Conservation (phyloP, 2,329 filamentous ascomycete species). For the Madurella fahalii region DNA sequence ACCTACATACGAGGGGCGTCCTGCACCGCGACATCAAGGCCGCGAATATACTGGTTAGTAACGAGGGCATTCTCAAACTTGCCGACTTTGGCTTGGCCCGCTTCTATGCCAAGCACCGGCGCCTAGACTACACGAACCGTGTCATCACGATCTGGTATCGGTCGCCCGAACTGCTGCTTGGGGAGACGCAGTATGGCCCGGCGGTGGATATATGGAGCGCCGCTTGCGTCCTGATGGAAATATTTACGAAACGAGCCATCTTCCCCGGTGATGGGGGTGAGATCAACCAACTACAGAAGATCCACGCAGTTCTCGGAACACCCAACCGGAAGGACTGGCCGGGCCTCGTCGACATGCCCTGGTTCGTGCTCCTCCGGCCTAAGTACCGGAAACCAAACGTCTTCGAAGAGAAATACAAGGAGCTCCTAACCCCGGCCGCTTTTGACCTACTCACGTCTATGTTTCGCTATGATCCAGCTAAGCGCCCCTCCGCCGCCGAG, state of each 20-base stretch:
- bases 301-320: slow-evolving; percentile 89
- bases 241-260: slow-evolving; percentile 88
- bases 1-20: slow-evolving; percentile 88
- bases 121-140: slow-evolving; percentile 94
- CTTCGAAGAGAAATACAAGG: slow-evolving; percentile 79
- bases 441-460: slow-evolving; percentile 79
- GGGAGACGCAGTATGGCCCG: slow-evolving; percentile 84
- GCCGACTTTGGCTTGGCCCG: slow-evolving; percentile 95
- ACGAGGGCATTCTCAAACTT: slow-evolving; percentile 80
- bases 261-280: slow-evolving; percentile 96
- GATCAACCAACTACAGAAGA: slow-evolving; percentile 91
- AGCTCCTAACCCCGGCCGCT: slow-evolving; percentile 71
- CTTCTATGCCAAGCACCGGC: slow-evolving; percentile 89
- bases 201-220: slow-evolving; percentile 96
- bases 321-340: slow-evolving; percentile 85
- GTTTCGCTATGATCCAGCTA: slow-evolving; percentile 83
- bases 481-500: slow-evolving; percentile 77
- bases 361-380: slow-evolving; percentile 89
- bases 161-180: slow-evolving; percentile 82
- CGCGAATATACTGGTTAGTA: slow-evolving; percentile 93
- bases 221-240: slow-evolving; percentile 93
- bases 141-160: slow-evolving; percentile 99
- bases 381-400: slow-evolving; percentile 66
- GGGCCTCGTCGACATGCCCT: slow-evolving; percentile 85
- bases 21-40: slow-evolving; percentile 97